Conservation (phyloP, 352 stramenopile genomes). For the Pythium brassicae region DNA sequence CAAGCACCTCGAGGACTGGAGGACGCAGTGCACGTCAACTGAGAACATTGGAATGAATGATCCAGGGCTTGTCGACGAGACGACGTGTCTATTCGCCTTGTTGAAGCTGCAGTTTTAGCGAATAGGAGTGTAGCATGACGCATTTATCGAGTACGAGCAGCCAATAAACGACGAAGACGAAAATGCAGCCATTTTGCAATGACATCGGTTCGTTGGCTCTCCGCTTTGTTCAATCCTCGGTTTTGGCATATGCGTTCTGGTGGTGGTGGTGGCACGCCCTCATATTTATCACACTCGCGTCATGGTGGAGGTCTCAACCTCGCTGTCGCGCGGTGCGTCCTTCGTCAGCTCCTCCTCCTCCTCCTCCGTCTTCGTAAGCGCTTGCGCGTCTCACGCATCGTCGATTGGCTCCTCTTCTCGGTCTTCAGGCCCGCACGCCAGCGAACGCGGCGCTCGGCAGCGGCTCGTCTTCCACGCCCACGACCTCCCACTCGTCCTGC, state of each 20-base stretch:
- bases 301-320: no score
- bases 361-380: background rate
- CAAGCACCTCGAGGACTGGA: no score
- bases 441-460: conserved; percentile 15
- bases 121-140: background rate
- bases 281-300: background rate
- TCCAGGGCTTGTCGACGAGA: no score
- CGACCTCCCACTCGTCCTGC: conserved; percentile 73
- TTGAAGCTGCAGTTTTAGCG: background rate
- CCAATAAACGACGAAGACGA: background rate
- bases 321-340: no score
- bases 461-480: conserved; percentile 38
- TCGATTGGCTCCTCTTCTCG: background rate
- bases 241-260: background rate
- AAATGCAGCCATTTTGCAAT: background rate
- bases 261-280: background rate
- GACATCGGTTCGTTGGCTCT: background rate
- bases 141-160: background rate
- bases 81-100: background rate
- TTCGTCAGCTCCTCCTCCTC: background rate
- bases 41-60: no score
- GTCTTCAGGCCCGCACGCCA: background rate
- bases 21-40: no score
- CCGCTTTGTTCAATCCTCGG: background rate
- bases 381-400: background rate